phyloP scores from a whole-genome alignment of 495 filamentous ascomycete species.

The Penicillium ucsense region DNA sequence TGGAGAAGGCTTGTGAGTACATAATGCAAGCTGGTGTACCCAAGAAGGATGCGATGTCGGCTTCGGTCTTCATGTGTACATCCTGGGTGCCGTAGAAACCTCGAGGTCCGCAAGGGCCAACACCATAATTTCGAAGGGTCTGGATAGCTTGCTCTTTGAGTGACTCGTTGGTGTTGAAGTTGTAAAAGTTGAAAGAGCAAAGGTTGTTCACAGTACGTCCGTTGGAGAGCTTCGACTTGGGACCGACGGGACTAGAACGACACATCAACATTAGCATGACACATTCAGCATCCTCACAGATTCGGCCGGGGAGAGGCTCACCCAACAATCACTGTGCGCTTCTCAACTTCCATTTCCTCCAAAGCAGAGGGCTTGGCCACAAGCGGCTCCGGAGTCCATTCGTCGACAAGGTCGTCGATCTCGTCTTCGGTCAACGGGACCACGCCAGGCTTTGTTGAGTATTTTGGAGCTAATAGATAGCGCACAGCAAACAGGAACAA shows the following conservation, averaged over 20 bases:
- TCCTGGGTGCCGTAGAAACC: constrained; percentile 98
- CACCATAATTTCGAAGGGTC: constrained; percentile 87
- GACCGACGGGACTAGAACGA: constrained; percentile 65
- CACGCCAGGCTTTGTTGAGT: constrained; percentile 81
- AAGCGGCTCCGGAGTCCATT: constrained; percentile 92
- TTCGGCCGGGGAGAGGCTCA: constrained; percentile 25
- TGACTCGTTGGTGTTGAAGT: constrained; percentile 82
- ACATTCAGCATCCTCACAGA: too few relatives aligned
- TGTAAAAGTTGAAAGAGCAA: constrained; percentile 92
- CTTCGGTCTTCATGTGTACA: constrained; percentile 94
- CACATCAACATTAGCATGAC: too few relatives aligned
- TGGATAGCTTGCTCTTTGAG: constrained; percentile 92
- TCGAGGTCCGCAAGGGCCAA: constrained; percentile 91
- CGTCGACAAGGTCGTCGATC: constrained; percentile 93
- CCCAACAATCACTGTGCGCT: constrained; percentile 78
- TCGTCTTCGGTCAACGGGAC: constrained; percentile 88
- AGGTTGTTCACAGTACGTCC: constrained; percentile 88
- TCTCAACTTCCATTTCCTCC: constrained; percentile 77
- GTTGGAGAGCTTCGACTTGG: constrained; percentile 78
- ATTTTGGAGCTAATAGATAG: constrained; percentile 83
- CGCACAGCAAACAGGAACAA: constrained; percentile 92
- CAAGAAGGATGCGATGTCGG: constrained; percentile 82
- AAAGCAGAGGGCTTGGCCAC: constrained; percentile 60
- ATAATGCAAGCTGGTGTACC: constrained; percentile 83
- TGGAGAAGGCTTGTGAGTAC: constrained; percentile 91